Conservation (phyloP, 148 eudicot species). For the Rhododendron vialii region DNA sequence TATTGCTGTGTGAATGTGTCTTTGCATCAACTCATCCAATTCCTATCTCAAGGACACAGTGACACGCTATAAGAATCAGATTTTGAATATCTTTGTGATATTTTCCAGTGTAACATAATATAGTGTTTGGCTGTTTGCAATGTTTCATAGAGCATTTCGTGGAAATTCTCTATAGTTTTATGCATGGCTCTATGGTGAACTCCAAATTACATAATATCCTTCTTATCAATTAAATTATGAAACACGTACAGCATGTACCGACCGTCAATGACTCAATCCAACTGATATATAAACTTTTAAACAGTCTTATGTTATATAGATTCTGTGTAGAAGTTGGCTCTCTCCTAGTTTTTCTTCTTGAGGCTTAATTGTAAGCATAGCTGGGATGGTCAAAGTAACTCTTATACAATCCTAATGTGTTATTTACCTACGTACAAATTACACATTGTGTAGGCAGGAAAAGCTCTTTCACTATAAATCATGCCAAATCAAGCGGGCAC, state of each 20-base stretch:
- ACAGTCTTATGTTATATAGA: background rate
- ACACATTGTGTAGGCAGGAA: background rate
- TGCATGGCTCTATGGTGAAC: background rate
- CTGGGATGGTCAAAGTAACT: background rate
- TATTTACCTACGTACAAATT: too few species aligned
- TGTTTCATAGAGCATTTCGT: background rate
- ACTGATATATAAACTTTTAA: background rate
- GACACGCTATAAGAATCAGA: background rate
- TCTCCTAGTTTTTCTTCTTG: background rate
- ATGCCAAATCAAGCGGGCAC: background rate
- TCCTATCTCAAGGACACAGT: background rate
- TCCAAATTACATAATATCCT: background rate
- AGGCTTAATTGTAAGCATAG: background rate
- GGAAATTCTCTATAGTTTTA: background rate
- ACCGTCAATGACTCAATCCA: background rate
- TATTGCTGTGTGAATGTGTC: background rate
- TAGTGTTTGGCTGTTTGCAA: background rate
- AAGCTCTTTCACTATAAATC: background rate
- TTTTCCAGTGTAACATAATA: background rate
- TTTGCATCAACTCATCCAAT: background rate
- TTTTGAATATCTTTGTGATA: background rate
- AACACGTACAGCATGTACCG: background rate
- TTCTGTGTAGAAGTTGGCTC: background rate
- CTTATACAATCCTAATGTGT: background rate
- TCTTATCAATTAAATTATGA: background rate